Conservation (phyloP, 331 rosid genomes). For the Malus hybrid region DNA sequence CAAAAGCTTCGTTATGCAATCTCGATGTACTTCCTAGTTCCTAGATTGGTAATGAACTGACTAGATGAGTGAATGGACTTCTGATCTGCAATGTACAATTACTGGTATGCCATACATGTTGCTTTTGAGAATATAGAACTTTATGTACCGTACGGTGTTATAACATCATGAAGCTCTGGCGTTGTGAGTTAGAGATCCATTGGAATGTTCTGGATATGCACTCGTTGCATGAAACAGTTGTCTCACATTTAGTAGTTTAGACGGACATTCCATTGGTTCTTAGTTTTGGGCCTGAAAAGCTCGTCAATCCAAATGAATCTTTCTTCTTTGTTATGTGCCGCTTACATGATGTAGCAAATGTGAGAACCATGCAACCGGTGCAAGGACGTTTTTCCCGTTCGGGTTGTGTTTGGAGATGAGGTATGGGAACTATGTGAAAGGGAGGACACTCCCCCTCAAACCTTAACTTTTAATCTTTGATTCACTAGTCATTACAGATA, state of each 20-base stretch:
- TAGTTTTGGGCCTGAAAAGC: too few species aligned
- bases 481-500: neutral
- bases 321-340: too few species aligned
- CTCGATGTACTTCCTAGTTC: slow-evolving; percentile 1
- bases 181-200: neutral
- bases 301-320: too few species aligned
- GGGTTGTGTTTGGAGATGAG: neutral
- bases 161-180: neutral
- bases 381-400: neutral
- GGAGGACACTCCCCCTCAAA: neutral
- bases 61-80: slow-evolving; percentile 8
- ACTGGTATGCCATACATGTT: neutral
- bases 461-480: neutral
- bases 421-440: neutral
- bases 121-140: neutral
- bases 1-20: neutral
- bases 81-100: slow-evolving; percentile 5
- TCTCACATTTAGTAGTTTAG: neutral
- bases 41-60: slow-evolving; percentile 6
- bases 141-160: neutral
- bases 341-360: neutral
- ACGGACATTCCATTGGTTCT: too few species aligned
- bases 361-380: neutral
- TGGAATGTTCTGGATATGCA: neutral
- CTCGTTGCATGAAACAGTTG: neutral